These are phyloP conservation scores for Solanum neorickii DNA, from an alignment of 257 asterid species.

Conservation along the genomic window DNA sequence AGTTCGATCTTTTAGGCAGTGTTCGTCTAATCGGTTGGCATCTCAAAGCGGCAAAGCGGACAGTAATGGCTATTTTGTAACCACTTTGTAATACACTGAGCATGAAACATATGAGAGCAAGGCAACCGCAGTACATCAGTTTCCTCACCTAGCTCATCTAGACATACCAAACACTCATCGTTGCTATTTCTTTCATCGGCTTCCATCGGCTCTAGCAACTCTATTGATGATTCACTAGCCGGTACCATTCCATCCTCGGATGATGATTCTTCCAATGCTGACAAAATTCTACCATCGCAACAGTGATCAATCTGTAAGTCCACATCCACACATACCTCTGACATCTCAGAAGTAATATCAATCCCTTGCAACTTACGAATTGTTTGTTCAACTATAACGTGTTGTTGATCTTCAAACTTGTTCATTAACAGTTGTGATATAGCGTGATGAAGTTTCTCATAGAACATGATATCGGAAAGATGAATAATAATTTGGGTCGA, in stretches of 20 bases:
- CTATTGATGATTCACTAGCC: background rate
- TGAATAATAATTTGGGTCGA: background rate
- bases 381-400: background rate
- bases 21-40: background rate
- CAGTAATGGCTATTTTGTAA: background rate
- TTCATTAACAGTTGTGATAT: background rate
- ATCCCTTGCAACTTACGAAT: background rate
- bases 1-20: background rate
- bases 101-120: slow-evolving; percentile 8
- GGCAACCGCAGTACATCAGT: background rate
- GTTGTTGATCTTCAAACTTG: background rate
- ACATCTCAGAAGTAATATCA: background rate
- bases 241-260: background rate
- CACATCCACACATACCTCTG: background rate
- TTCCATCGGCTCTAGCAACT: background rate
- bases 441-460: background rate
- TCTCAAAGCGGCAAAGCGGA: slow-evolving; percentile 5
- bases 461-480: background rate
- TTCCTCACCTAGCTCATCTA: background rate
- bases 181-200: background rate
- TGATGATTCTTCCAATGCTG: background rate
- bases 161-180: background rate
- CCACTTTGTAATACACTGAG: background rate
- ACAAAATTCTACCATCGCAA: background rate
- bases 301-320: background rate